phyloP scores from a whole-genome alignment of 2,329 filamentous ascomycete genomes.

The Sporothrix inflata region DNA sequence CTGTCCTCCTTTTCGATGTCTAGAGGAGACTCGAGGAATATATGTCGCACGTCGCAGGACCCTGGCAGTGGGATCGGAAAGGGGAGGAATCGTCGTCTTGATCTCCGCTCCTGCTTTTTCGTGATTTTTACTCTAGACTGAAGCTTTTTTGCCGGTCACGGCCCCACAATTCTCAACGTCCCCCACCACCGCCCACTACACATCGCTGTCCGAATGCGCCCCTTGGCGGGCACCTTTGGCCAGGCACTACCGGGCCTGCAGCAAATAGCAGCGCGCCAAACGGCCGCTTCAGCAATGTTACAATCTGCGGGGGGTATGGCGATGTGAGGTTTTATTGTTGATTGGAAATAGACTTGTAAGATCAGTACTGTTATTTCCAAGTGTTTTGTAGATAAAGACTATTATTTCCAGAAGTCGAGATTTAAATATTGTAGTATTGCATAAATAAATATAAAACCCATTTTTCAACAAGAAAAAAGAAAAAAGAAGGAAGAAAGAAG shows the following conservation, averaged over 20 bases:
- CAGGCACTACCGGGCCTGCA: background rate
- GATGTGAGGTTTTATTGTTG: conserved; percentile 3
- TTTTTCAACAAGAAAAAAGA: background rate
- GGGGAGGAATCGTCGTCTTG: background rate
- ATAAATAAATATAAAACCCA: background rate
- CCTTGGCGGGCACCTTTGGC: conserved; percentile 7
- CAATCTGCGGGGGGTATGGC: conserved; percentile 24
- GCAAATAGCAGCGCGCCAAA: conserved; percentile 27
- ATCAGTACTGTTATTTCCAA: background rate
- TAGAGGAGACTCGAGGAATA: background rate
- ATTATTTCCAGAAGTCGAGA: background rate
- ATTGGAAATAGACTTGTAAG: background rate
- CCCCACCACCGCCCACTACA: background rate
- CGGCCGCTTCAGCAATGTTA: conserved; percentile 24
- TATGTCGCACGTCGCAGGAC: background rate
- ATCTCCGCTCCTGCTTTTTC: conserved; percentile 3
- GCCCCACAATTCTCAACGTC: conserved; percentile 6
- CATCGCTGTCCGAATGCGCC: conserved; percentile 2
- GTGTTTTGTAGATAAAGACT: background rate
- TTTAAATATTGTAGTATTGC: background rate
- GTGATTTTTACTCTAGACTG: conserved; percentile 12
- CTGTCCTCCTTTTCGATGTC: background rate
- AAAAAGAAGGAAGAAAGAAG: no score
- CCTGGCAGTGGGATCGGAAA: background rate
- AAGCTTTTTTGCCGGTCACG: conserved; percentile 10